A percentile compares a stretch with the other conserved stretches of the same genome.
Evolutionary conservation across 2,329 filamentous ascomycete genomes (phyloP).

Genomic region (Sphaerostilbella broomeana): DNA sequence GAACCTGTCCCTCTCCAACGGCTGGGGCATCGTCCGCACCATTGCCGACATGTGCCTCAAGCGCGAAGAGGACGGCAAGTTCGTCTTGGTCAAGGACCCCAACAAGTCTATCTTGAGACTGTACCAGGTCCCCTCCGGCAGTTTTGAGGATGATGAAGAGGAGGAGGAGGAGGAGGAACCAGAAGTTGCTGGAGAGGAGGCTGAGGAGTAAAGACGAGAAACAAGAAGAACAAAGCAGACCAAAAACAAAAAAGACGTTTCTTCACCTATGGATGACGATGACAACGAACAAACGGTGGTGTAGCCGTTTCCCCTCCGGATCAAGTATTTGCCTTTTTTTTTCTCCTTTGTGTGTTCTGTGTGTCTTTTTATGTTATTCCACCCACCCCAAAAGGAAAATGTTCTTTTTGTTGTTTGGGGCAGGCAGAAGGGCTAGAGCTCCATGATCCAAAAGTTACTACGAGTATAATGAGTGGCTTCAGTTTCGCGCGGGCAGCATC

Average conservation of each 20-base stretch:
- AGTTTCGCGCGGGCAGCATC: neutral
- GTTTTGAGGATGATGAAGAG: constrained; percentile 86
- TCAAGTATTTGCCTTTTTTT: too few relatives aligned
- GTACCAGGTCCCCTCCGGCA: constrained; percentile 81
- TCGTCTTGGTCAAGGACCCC: constrained; percentile 79
- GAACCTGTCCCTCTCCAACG: constrained; percentile 94
- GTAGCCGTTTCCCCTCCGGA: too few relatives aligned
- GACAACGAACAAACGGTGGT: too few relatives aligned
- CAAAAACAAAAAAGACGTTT: too few relatives aligned
- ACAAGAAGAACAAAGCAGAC: too few relatives aligned
- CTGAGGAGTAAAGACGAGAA: constrained; percentile 27
- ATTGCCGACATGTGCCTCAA: constrained; percentile 90
- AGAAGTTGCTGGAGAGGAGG: constrained; percentile 34
- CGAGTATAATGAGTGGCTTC: constrained; percentile 6
- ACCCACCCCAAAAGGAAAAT: too few relatives aligned
- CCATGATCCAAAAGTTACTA: neutral
- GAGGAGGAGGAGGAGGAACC: constrained; percentile 51
- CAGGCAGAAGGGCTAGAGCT: neutral
- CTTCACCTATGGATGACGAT: too few relatives aligned
- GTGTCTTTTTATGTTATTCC: too few relatives aligned
- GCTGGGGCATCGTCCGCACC: constrained; percentile 97
- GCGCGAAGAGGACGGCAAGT: constrained; percentile 73
- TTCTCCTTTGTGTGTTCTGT: too few relatives aligned
- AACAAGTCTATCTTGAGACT: constrained; percentile 93
- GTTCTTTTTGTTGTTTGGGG: too few relatives aligned